These are phyloP conservation scores for Alternaria rosae DNA, from an alignment of 2,329 filamentous ascomycete species.

Conservation along the genomic window DNA sequence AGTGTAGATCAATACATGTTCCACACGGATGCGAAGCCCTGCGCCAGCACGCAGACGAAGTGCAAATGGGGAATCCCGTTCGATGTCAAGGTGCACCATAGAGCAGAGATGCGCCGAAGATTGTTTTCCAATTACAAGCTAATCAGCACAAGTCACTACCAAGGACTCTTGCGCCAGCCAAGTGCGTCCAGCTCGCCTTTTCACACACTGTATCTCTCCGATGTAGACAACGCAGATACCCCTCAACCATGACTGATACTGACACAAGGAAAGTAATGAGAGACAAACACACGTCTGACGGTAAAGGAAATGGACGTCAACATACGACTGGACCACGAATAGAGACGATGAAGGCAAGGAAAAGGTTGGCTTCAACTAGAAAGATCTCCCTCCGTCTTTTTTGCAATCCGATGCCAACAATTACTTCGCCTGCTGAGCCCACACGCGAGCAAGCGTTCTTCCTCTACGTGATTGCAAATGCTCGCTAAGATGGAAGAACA, in stretches of 20 bases:
- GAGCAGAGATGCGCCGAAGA: slow-evolving; percentile 18
- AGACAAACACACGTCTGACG: slow-evolving; percentile 26
- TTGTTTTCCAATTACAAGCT: slow-evolving; percentile 43
- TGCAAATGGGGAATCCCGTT: background rate
- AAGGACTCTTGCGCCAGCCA: slow-evolving; percentile 41
- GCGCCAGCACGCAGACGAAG: background rate
- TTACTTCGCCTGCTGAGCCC: slow-evolving; percentile 28
- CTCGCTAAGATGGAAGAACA: slow-evolving; percentile 53
- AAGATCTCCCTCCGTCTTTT: slow-evolving; percentile 24
- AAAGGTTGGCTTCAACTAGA: slow-evolving; percentile 34
- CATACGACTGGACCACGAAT: slow-evolving; percentile 31
- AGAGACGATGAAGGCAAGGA: slow-evolving; percentile 40
- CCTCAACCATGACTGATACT: slow-evolving; percentile 21
- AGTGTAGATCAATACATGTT: background rate
- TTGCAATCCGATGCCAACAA: slow-evolving; percentile 31
- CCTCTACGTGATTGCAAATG: slow-evolving; percentile 49
- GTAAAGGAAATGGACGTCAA: slow-evolving; percentile 33
- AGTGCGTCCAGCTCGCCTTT: slow-evolving; percentile 24
- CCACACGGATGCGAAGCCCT: background rate
- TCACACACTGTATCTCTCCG: slow-evolving; percentile 25
- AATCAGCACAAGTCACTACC: slow-evolving; percentile 28
- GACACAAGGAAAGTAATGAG: slow-evolving; percentile 32
- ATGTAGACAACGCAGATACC: slow-evolving; percentile 20
- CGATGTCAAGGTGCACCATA: background rate
- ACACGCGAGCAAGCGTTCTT: slow-evolving; percentile 29